These are phyloP conservation scores for Paecilomyces niveus DNA, from an alignment of 2,329 filamentous ascomycete genomes.

Conservation along the genomic window DNA sequence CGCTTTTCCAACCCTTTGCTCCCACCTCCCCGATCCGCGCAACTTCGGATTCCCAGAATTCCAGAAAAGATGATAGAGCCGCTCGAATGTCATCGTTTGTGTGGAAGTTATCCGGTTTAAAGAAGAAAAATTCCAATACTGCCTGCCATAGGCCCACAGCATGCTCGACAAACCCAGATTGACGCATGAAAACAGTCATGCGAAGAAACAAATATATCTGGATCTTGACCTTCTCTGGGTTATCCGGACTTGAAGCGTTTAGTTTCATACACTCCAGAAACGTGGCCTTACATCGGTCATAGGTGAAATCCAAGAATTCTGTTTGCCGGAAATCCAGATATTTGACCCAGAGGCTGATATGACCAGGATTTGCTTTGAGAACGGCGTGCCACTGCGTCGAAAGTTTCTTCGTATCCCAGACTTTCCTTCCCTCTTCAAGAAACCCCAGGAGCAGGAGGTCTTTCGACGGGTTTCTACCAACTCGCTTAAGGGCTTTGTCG, in stretches of 20 bases:
- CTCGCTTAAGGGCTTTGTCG: slow-evolving; percentile 63
- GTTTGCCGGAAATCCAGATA: slow-evolving; percentile 67
- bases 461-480: slow-evolving; percentile 40
- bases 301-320: slow-evolving; percentile 58
- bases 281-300: slow-evolving; percentile 55
- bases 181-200: slow-evolving; percentile 64
- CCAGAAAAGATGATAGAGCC: slow-evolving; percentile 45
- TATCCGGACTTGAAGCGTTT: slow-evolving; percentile 16
- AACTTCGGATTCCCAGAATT: slow-evolving; percentile 84
- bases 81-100: slow-evolving; percentile 5
- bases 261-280: slow-evolving; percentile 53
- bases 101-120: slow-evolving; percentile 40
- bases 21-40: slow-evolving; percentile 67
- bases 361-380: slow-evolving; percentile 49
- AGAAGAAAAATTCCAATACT: slow-evolving; percentile 64
- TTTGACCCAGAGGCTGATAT: slow-evolving; percentile 63
- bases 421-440: slow-evolving; percentile 64
- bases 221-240: slow-evolving; percentile 24
- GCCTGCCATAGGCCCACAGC: slow-evolving; percentile 79
- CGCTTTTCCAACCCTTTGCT: slow-evolving; percentile 61
- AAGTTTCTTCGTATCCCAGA: slow-evolving; percentile 63
- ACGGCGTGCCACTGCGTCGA: slow-evolving; percentile 59
- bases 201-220: slow-evolving; percentile 67
- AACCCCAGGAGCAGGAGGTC: slow-evolving; percentile 60
- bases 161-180: slow-evolving; percentile 71